Conservation (phyloP, 306 rosid species). For the Lathyrus tuberosus region DNA sequence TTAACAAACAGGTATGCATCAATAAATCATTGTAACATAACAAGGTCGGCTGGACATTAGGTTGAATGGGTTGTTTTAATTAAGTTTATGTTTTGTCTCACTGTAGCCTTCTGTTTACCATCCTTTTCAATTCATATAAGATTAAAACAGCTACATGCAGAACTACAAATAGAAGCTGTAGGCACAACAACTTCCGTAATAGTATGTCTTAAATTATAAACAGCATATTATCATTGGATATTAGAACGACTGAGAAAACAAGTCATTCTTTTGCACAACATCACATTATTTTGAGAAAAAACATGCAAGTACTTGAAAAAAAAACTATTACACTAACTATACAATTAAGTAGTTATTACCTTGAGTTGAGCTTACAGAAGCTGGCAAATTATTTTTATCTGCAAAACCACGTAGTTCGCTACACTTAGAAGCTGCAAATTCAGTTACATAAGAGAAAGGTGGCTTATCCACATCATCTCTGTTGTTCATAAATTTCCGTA, state of each 20-base stretch:
- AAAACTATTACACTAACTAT: neutral
- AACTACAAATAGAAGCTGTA: neutral
- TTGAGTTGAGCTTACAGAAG: slow-evolving; percentile 54
- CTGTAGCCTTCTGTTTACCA: slow-evolving; percentile 1
- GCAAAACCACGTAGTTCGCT: no score
- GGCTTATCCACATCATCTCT: slow-evolving; percentile 82
- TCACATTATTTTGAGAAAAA: neutral
- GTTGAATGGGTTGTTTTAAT: slow-evolving; percentile 14
- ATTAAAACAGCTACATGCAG: slow-evolving; percentile 8
- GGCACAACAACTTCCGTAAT: neutral
- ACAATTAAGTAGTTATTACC: slow-evolving; percentile 25
- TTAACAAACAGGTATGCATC: slow-evolving; percentile 8
- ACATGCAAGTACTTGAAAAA: neutral
- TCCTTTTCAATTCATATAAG: slow-evolving; percentile 13
- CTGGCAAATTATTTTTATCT: no score
- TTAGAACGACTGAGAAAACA: slow-evolving; percentile 23
- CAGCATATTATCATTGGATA: slow-evolving; percentile 14
- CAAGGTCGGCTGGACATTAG: slow-evolving; percentile 23
- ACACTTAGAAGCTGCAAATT: no score
- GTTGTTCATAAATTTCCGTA: slow-evolving; percentile 52
- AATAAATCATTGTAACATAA: no score
- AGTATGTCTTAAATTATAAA: slow-evolving; percentile 17
- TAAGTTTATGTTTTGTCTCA: slow-evolving; percentile 8
- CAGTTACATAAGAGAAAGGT: slow-evolving; percentile 55
- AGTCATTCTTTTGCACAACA: slow-evolving; percentile 11